These are phyloP conservation scores for Carpinus fangiana DNA, from an alignment of 306 rosid species.

Conservation along the genomic window DNA sequence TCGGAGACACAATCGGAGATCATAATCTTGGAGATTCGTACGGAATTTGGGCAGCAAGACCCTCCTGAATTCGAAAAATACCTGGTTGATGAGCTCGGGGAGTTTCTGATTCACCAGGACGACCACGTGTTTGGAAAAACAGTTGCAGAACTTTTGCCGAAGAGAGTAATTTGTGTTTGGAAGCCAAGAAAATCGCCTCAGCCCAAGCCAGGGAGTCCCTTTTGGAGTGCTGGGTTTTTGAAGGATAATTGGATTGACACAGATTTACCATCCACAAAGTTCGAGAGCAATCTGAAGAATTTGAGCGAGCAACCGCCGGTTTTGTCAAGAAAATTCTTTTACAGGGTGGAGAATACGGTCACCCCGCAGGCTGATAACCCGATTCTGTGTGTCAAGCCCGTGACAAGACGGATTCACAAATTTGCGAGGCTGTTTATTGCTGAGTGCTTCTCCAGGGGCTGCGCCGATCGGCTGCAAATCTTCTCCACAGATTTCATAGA, in stretches of 20 bases:
- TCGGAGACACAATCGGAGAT: conserved; percentile 68
- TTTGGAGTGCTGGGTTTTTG: conserved; percentile 68
- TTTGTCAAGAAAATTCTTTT: conserved; percentile 62
- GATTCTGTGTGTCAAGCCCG: conserved; percentile 72
- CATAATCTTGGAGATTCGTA: conserved; percentile 72
- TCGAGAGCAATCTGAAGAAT: conserved; percentile 72
- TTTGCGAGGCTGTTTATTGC: conserved; percentile 70
- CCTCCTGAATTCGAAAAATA: conserved; percentile 76
- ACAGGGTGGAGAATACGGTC: conserved; percentile 91
- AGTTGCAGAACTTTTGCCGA: conserved; percentile 61
- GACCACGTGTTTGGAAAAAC: conserved; percentile 62
- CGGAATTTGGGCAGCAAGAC: conserved; percentile 78
- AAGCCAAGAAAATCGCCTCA: conserved; percentile 71
- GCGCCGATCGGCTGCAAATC: conserved; percentile 62
- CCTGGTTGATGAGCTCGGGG: conserved; percentile 65
- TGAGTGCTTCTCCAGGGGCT: conserved; percentile 50
- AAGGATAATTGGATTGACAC: conserved; percentile 84
- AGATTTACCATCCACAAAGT: conserved; percentile 84
- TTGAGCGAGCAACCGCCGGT: conserved; percentile 65
- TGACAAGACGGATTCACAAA: conserved; percentile 64
- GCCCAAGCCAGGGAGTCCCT: conserved; percentile 58
- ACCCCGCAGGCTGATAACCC: conserved; percentile 84
- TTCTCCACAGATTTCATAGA: conserved; percentile 79
- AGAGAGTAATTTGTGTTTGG: conserved; percentile 79
- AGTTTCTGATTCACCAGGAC: conserved; percentile 63